Conservation (phyloP, 805 yeast genomes). For the Schwanniomyces occidentalis region DNA sequence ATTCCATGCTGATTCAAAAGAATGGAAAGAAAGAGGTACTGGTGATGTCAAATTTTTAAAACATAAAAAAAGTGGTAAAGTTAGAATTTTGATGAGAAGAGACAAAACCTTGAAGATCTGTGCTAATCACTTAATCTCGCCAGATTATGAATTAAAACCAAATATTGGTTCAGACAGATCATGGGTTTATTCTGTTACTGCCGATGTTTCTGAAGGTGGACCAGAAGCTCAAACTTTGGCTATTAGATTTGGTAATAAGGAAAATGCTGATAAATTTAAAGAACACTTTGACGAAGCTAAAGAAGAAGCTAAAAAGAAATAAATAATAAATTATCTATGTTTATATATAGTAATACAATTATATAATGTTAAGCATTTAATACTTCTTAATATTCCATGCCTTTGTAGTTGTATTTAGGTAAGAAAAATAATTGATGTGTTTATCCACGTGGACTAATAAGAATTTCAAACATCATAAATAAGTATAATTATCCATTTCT, state of each 20-base stretch:
- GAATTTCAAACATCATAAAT: too few relatives aligned
- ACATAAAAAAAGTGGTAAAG: constrained; percentile 80
- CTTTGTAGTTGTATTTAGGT: too few relatives aligned
- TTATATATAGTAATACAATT: constrained; percentile 4
- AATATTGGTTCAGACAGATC: constrained; percentile 97
- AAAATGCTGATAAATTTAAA: constrained; percentile 94
- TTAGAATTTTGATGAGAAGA: constrained; percentile 96
- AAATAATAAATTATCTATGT: constrained; percentile 1
- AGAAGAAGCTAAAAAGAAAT: constrained; percentile 23
- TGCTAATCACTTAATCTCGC: constrained; percentile 89
- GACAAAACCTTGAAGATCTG: constrained; percentile 97
- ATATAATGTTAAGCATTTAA: background rate
- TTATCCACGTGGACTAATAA: too few relatives aligned
- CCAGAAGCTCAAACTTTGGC: constrained; percentile 97
- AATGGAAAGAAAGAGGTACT: constrained; percentile 99
- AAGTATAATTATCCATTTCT: too few relatives aligned
- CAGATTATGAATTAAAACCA: constrained; percentile 82
- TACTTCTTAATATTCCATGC: background rate
- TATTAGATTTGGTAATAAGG: constrained; percentile 88
- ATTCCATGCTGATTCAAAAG: constrained; percentile 78
- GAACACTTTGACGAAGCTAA: constrained; percentile 88
- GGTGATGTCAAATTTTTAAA: constrained; percentile 96
- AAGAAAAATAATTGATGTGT: too few relatives aligned
- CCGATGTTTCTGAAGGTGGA: constrained; percentile 90
- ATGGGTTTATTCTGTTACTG: constrained; percentile 95